Base-by-base conservation (phyloP, 2,329 filamentous ascomycete species). In the Xylariaceae sp. region DNA sequence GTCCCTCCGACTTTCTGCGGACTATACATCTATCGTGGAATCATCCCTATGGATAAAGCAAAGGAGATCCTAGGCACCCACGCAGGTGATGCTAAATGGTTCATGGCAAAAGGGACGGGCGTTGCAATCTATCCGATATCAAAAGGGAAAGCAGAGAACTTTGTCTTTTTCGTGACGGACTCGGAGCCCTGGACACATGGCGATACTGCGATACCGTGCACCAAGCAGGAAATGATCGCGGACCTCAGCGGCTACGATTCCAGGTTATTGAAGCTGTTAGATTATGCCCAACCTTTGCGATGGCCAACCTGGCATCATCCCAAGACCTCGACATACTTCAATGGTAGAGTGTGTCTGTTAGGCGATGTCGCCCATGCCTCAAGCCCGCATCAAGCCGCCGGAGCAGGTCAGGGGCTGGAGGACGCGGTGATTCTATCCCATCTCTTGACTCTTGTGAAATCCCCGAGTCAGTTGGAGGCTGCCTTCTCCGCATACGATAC, bases 11-110 rank as follows among this genome's bases (percentile, higher is more conserved):
- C 43, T 2, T 61, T 60, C 35, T 50, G 44, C 34, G 54, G 53
- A 36, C 55, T 56, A 47, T 61, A 59, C 44, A 54, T 54, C 36
- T 62, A 60, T 41, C 47, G 57, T 33, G 56, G 53, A 6, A 55
- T 61, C 33, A 52, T 61, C 24, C 57, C 59, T 4, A 61, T 59
- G 43, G 35, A 48, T 22, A 37, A 55, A 4, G 54, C 53, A 9
- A 52, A 51, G 35, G 38, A 52, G 19, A 54, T 57, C 16, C 45
- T 60, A 2, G 57, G 56, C 18, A 43, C 38, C 3, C 57, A 56
- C 26, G 56, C 55, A 9, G 55, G 54, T 2, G 55, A 57, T 19
- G 55, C 55, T 3, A 58, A 58, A 31, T 58, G 50, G 43, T 58
- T 56, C 35, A 55, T 58, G 52, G 41, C 43, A 9, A 47, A 51